A percentile compares a stretch with the other conserved stretches of the same genome.
phyloP scores from a whole-genome alignment of 2,329 filamentous ascomycete genomes.

The Aaosphaeria pasadenensis region DNA sequence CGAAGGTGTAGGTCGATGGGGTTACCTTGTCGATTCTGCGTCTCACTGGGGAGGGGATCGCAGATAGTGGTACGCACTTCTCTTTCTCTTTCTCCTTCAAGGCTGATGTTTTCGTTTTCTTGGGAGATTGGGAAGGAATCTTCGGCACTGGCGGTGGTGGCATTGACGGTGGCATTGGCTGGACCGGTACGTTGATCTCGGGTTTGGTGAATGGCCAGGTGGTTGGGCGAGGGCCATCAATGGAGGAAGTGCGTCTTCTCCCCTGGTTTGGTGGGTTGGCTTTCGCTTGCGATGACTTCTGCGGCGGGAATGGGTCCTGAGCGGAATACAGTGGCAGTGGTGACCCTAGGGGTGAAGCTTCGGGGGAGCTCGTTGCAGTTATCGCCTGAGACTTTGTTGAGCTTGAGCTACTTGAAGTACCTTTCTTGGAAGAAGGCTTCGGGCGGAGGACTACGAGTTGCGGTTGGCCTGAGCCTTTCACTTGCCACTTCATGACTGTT shows the following conservation, averaged over 20 bases:
- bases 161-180: slow-evolving; percentile 3
- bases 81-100: neutral
- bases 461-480: slow-evolving; percentile 29
- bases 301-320: slow-evolving; percentile 15
- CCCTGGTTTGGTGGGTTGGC: slow-evolving; percentile 1
- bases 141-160: slow-evolving; percentile 3
- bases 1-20: slow-evolving; percentile 42
- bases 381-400: slow-evolving; percentile 18
- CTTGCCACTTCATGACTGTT: slow-evolving; percentile 28
- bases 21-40: slow-evolving; percentile 35
- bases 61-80: slow-evolving; percentile 5
- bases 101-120: slow-evolving; percentile 3
- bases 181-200: slow-evolving; percentile 5
- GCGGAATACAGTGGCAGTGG: slow-evolving; percentile 22
- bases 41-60: slow-evolving; percentile 2
- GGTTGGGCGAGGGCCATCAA: slow-evolving; percentile 17
- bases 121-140: slow-evolving; percentile 2
- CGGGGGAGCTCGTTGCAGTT: slow-evolving; percentile 17
- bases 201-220: slow-evolving; percentile 21
- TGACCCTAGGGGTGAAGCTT: neutral
- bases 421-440: slow-evolving; percentile 20
- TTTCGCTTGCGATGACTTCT: slow-evolving; percentile 4
- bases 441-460: slow-evolving; percentile 38
- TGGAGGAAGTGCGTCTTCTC: slow-evolving; percentile 18
- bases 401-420: slow-evolving; percentile 13